These are phyloP conservation scores for Takashimella tepidaria DNA, from an alignment of 1,284 basidiomycete genomes.

Conservation along the genomic window DNA sequence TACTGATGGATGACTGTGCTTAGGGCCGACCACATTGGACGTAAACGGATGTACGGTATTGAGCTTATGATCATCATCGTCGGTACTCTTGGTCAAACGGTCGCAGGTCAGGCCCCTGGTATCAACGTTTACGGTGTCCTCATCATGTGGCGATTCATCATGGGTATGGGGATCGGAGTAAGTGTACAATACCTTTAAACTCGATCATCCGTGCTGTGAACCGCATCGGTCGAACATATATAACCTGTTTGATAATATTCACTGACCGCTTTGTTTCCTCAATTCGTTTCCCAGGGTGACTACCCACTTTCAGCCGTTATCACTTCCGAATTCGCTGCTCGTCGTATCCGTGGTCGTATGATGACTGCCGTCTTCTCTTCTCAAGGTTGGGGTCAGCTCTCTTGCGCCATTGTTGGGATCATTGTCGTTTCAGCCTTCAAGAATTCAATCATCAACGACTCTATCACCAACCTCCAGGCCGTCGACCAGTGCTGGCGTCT, in stretches of 20 bases:
- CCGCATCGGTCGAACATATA: no score
- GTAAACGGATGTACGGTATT: slow-evolving; percentile 51
- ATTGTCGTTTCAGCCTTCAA: slow-evolving; percentile 68
- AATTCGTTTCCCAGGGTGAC: no score
- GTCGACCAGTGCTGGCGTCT: slow-evolving; percentile 53
- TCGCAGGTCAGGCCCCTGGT: slow-evolving; percentile 56
- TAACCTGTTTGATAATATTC: slow-evolving; percentile 18
- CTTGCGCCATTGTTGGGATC: slow-evolving; percentile 64
- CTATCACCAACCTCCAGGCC: slow-evolving; percentile 37
- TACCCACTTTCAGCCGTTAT: slow-evolving; percentile 54
- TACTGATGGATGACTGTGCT: no score
- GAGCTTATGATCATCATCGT: slow-evolving; percentile 42
- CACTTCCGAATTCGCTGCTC: slow-evolving; percentile 66
- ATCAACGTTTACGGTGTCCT: slow-evolving; percentile 67
- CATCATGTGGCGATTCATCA: slow-evolving; percentile 58
- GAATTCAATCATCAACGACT: slow-evolving; percentile 54
- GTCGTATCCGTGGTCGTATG: slow-evolving; percentile 57
- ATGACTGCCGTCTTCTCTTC: slow-evolving; percentile 52
- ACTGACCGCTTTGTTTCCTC: slow-evolving; percentile 35
- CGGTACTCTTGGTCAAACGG: slow-evolving; percentile 51
- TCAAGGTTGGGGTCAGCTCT: slow-evolving; percentile 55
- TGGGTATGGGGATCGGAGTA: slow-evolving; percentile 58
- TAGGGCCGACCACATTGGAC: slow-evolving; percentile 49
- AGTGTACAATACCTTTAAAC: no score
- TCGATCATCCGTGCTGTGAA: no score